Evolutionary conservation across 768 basidiomycete genomes (phyloP).

Genomic region (Phylloporus sp.): DNA sequence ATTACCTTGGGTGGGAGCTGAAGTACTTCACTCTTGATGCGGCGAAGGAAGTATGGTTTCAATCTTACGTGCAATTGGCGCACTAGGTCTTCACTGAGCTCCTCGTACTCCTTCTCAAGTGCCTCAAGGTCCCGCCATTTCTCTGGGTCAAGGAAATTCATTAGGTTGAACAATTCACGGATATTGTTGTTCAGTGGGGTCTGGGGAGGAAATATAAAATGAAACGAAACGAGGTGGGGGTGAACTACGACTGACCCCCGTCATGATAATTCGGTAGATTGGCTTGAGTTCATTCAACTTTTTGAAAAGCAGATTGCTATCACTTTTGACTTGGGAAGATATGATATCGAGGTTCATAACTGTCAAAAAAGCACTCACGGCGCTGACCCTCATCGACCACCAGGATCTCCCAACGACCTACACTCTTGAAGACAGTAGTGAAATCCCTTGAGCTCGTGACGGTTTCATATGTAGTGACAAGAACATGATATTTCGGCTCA

Average conservation of each 20-base stretch:
- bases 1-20: constrained; percentile 85
- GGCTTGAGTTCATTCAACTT: constrained; percentile 75
- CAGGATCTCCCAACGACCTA: constrained; percentile 90
- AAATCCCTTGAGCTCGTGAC: constrained; percentile 68
- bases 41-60: constrained; percentile 87
- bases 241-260: constrained; percentile 52
- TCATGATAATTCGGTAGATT: constrained; percentile 82
- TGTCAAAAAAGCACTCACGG: constrained; percentile 44
- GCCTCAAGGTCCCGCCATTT: constrained; percentile 73
- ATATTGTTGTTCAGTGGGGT: constrained; percentile 98
- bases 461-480: constrained; percentile 92
- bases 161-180: constrained; percentile 91
- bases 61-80: constrained; percentile 73
- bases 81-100: constrained; percentile 74
- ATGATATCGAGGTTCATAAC: not conserved
- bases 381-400: constrained; percentile 93
- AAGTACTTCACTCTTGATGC: constrained; percentile 90
- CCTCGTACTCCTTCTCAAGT: constrained; percentile 69
- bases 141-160: constrained; percentile 86
- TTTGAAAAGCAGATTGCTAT: constrained; percentile 72
- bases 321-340: constrained; percentile 67
- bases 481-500: constrained; percentile 75
- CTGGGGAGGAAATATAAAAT: constrained; percentile 29
- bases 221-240: not conserved
- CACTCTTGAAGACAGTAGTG: constrained; percentile 64